These are phyloP conservation scores for Larix kaempferi DNA, from an alignment of 75 land plant genomes.

Conservation along the genomic window DNA sequence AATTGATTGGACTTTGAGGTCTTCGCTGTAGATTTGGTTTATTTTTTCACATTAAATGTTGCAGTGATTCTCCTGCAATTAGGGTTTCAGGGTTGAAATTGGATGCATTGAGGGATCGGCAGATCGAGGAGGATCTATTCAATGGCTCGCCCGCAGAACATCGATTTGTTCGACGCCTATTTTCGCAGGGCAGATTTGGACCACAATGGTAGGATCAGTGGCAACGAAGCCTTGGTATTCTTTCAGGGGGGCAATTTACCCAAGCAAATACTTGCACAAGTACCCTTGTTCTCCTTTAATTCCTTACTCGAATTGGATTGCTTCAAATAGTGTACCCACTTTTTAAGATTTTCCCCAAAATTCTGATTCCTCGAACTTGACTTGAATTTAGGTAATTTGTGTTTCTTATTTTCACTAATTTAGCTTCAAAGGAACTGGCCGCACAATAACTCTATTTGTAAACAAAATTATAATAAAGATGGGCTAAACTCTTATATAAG, in stretches of 20 bases:
- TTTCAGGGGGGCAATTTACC: constrained; percentile 79
- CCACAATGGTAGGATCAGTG: constrained; percentile 87
- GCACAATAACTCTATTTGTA: not conserved
- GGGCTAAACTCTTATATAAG: not conserved
- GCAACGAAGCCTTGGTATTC: constrained; percentile 81
- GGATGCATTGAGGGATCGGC: constrained; percentile 5
- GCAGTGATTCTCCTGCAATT: too few relatives aligned
- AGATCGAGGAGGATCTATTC: constrained; percentile 3
- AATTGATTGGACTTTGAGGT: too few relatives aligned
- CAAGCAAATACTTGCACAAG: constrained; percentile 85
- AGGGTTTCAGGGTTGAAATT: too few relatives aligned
- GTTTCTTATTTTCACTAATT: not conserved
- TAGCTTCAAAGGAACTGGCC: too few relatives aligned
- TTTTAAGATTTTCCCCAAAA: not conserved
- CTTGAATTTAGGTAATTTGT: not conserved
- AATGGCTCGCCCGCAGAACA: constrained; percentile 11
- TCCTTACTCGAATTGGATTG: not conserved
- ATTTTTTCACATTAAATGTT: too few relatives aligned
- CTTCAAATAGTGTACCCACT: not conserved
- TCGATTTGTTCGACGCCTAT: constrained; percentile 61
- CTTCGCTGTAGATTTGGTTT: too few relatives aligned
- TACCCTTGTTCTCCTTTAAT: constrained; percentile 8
- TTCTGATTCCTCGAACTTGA: not conserved
- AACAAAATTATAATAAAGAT: not conserved
- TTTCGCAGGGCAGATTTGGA: constrained; percentile 83